Conservation (phyloP, 495 filamentous ascomycete genomes). For the Penicillium pancosmium region DNA sequence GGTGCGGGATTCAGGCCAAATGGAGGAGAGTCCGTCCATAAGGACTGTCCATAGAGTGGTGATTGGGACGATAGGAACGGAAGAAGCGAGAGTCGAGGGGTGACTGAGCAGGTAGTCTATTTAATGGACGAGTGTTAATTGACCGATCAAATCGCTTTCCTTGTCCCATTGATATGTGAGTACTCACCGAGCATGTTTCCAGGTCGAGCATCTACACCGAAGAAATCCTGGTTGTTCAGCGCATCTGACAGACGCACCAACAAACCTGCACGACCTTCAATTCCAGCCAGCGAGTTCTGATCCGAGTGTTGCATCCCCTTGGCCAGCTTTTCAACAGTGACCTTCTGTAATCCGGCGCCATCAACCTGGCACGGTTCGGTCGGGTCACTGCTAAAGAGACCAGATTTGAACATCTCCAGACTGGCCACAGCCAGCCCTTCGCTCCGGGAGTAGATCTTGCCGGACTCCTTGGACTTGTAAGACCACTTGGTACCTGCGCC, state of each 20-base stretch:
- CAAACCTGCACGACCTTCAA: conserved; percentile 84
- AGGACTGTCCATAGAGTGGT: conserved; percentile 89
- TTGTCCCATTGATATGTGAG: background rate
- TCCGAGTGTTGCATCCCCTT: conserved; percentile 83
- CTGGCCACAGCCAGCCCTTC: conserved; percentile 93
- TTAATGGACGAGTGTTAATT: conserved; percentile 6
- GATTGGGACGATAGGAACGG: conserved; percentile 83
- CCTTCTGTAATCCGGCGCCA: conserved; percentile 70
- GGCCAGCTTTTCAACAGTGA: conserved; percentile 74
- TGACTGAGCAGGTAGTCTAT: conserved; percentile 92
- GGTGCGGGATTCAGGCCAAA: conserved; percentile 90
- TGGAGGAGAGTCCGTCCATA: conserved; percentile 81
- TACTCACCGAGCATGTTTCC: conserved; percentile 91
- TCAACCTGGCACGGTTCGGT: conserved; percentile 88
- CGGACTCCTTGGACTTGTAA: conserved; percentile 90
- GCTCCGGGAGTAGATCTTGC: conserved; percentile 78
- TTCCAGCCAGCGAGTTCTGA: conserved; percentile 79
- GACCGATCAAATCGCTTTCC: background rate
- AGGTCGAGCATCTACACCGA: conserved; percentile 81
- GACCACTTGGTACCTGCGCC: conserved; percentile 70
- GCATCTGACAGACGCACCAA: conserved; percentile 76
- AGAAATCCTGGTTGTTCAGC: conserved; percentile 79
- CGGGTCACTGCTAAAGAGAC: conserved; percentile 84
- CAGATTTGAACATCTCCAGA: conserved; percentile 96
- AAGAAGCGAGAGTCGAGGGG: conserved; percentile 81